A percentile compares a stretch with the other conserved stretches of the same genome.
phyloP scores from a whole-genome alignment of 371 early-diverging fungal species.

The Ordospora pajunii region DNA sequence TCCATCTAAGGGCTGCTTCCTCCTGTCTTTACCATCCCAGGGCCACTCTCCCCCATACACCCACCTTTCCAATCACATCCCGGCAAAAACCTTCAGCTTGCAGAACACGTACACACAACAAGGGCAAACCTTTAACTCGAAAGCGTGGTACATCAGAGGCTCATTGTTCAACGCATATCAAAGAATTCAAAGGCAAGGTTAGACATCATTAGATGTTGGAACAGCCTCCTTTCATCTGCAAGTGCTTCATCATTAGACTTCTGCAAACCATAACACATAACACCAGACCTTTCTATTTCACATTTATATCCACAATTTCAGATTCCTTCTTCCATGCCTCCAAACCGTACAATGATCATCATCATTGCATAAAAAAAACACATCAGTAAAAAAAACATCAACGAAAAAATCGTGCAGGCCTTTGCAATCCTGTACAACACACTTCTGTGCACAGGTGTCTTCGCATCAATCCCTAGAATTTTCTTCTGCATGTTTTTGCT shows the following conservation, averaged over 20 bases:
- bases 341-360: too few relatives aligned
- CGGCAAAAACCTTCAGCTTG: background rate
- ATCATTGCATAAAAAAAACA: background rate
- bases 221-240: constrained; percentile 11
- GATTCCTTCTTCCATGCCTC: too few relatives aligned
- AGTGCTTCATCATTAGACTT: constrained; percentile 7
- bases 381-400: background rate
- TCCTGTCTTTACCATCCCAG: background rate
- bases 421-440: background rate
- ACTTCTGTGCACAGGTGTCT: background rate
- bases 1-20: background rate
- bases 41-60: too few relatives aligned
- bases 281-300: too few relatives aligned
- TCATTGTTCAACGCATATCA: constrained; percentile 1
- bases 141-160: constrained; percentile 3
- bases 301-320: too few relatives aligned
- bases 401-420: background rate
- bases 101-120: background rate
- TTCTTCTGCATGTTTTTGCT: background rate
- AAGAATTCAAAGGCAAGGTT: constrained; percentile 1
- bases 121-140: constrained; percentile 15
- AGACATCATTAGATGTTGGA: constrained; percentile 10
- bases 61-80: too few relatives aligned
- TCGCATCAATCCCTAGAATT: background rate
- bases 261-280: too few relatives aligned